phyloP scores from a whole-genome alignment of 2,329 filamentous ascomycete genomes.

The Endoconidiophora laricicola region DNA sequence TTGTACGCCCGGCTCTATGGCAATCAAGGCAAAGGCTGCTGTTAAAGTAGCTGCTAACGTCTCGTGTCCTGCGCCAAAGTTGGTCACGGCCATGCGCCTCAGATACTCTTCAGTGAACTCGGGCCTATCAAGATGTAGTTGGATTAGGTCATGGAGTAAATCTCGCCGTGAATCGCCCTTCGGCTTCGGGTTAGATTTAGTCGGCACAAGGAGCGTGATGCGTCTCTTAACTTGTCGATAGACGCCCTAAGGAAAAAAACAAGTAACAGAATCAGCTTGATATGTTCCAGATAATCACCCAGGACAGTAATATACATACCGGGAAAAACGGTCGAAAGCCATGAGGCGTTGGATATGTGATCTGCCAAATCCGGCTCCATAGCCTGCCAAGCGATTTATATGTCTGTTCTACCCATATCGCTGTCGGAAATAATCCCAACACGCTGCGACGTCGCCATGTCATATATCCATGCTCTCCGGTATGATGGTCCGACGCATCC shows the following conservation, averaged over 20 bases:
- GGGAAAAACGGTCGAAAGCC: constrained; percentile 33
- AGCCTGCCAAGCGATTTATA: constrained; percentile 22
- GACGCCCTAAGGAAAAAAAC: constrained; percentile 9
- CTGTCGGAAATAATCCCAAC: constrained; percentile 33
- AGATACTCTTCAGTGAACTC: constrained; percentile 32
- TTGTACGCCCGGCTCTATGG: constrained; percentile 22
- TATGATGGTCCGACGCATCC: constrained; percentile 27
- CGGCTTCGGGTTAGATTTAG: constrained; percentile 16
- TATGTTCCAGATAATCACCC: background rate
- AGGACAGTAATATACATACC: constrained; percentile 19
- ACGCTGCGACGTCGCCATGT: constrained; percentile 36
- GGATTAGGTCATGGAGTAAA: constrained; percentile 30
- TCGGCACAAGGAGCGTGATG: constrained; percentile 1
- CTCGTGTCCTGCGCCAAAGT: constrained; percentile 39
- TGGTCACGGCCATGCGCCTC: constrained; percentile 35
- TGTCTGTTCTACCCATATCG: constrained; percentile 21
- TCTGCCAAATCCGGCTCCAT: constrained; percentile 28
- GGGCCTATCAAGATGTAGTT: constrained; percentile 27
- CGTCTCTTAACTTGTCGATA: constrained; percentile 13
- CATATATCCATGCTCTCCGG: constrained; percentile 31
- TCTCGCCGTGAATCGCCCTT: constrained; percentile 22
- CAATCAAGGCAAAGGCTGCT: constrained; percentile 31
- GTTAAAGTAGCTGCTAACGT: constrained; percentile 37
- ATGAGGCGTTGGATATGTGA: constrained; percentile 28
- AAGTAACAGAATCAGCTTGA: background rate